Base-by-base conservation (phyloP, 2,329 filamentous ascomycete genomes). In the Nemania serpens region DNA sequence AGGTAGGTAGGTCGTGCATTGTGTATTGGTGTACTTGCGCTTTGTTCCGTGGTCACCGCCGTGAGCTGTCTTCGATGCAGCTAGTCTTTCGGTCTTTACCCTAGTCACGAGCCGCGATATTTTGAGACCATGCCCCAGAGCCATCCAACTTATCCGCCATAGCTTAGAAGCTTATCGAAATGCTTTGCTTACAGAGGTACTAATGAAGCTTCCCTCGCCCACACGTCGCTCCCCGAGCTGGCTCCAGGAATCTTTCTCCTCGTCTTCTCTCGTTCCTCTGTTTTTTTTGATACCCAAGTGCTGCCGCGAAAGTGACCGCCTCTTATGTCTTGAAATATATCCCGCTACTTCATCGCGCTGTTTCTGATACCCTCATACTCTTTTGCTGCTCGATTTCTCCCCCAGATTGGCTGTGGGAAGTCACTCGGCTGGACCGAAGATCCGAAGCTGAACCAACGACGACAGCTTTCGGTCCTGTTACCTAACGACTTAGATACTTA, bases 11-110 rank as follows among this genome's bases (percentile, higher is more conserved):
- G 25, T n/a, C n/a, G n/a, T n/a, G n/a, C n/a, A n/a, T n/a, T n/a
- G n/a, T n/a, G n/a, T n/a, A n/a, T n/a, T n/a, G n/a, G n/a, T 17
- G 25, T 11, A 50, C 15, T 29, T 47, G 36, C 25, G 12, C n/a
- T 34, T 34, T 33, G 18, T 54, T 34, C 12, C 20, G 43, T 49
- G 39, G 55, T 62, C 55, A 62, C 55, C 59, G 33, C 46, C 50
- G 29, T 33, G 18, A 7, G 25, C 2, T n/a, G 5, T 49, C 17
- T 49, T 33, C 45, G 29, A 25, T 48, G 15, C n/a, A 39, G 45
- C 56, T 59, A 59, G 42, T 59, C 45, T 46, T 51, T 29, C 41
- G 41, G n/a, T 13, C 4, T 39, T 41, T 12, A 29, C 4, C 3
- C 25, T 39, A 52, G 51, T 52, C 60, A 53, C 50, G 52, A 53